A percentile compares a stretch with the other conserved stretches of the same genome.
phyloP scores from a whole-genome alignment of 768 basidiomycete genomes.

The Dioszegia hungarica region DNA sequence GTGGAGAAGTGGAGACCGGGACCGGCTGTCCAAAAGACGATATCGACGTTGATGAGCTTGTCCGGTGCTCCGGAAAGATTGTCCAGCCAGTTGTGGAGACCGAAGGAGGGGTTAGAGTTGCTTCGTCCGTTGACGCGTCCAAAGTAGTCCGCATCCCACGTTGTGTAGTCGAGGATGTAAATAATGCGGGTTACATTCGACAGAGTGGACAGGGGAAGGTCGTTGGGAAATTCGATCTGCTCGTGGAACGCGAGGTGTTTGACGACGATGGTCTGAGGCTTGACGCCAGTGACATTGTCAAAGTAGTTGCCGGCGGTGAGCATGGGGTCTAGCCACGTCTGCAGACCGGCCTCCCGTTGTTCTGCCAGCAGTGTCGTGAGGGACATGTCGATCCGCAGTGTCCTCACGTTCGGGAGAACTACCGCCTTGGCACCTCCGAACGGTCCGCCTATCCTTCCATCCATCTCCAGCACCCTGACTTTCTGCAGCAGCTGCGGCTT shows the following conservation, averaged over 20 bases:
- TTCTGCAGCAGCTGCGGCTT: background rate
- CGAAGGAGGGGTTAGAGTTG: background rate
- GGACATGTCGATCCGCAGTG: slow-evolving; percentile 1
- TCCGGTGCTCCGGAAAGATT: background rate
- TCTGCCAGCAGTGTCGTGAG: background rate
- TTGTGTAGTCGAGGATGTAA: slow-evolving; percentile 3
- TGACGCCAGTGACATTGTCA: background rate
- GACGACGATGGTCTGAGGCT: background rate
- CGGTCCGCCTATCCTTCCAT: background rate
- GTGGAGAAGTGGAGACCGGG: background rate
- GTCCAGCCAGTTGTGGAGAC: slow-evolving; percentile 4
- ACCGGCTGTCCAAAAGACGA: slow-evolving; percentile 1
- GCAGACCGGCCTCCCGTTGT: no score
- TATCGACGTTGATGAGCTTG: slow-evolving; percentile 1
- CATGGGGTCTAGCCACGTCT: no score
- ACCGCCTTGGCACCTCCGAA: background rate
- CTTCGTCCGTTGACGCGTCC: slow-evolving; percentile 1
- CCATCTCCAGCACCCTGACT: background rate
- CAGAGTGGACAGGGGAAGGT: background rate
- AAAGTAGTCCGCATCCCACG: background rate
- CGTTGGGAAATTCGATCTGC: background rate
- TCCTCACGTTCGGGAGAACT: background rate
- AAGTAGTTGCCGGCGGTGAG: no score
- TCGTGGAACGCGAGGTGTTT: slow-evolving; percentile 4
- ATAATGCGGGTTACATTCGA: background rate